Conservation (phyloP, 345 rosid genomes). For the Isatis tinctoria region DNA sequence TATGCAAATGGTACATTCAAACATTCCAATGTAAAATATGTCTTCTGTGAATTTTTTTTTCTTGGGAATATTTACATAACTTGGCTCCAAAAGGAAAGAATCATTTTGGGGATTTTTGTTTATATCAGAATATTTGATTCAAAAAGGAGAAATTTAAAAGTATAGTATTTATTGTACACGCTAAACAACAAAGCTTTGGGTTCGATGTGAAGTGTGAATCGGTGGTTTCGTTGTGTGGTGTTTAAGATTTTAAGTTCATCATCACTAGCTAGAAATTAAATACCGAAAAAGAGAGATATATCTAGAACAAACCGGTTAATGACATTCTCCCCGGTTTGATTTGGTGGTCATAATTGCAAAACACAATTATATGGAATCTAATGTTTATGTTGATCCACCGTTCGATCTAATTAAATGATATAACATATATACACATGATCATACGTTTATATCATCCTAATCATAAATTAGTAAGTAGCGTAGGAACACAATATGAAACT, state of each 20-base stretch:
- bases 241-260: neutral
- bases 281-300: constrained; percentile 5
- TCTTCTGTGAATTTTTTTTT: neutral
- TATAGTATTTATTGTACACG: neutral
- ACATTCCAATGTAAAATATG: neutral
- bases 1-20: neutral
- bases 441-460: constrained; percentile 1
- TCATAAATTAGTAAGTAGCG: neutral
- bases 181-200: neutral
- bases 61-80: too few relatives aligned
- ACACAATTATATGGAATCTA: neutral
- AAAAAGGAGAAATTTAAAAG: neutral
- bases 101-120: neutral
- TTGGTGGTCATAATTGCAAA: neutral
- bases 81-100: neutral
- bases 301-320: constrained; percentile 1
- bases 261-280: neutral
- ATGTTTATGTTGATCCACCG: neutral
- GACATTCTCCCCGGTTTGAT: neutral
- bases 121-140: neutral
- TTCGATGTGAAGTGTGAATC: constrained; percentile 4
- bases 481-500: constrained; percentile 3
- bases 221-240: neutral
- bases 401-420: neutral
- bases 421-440: neutral